Conservation (phyloP, 345 rosid species). For the Gossypium longicalyx region DNA sequence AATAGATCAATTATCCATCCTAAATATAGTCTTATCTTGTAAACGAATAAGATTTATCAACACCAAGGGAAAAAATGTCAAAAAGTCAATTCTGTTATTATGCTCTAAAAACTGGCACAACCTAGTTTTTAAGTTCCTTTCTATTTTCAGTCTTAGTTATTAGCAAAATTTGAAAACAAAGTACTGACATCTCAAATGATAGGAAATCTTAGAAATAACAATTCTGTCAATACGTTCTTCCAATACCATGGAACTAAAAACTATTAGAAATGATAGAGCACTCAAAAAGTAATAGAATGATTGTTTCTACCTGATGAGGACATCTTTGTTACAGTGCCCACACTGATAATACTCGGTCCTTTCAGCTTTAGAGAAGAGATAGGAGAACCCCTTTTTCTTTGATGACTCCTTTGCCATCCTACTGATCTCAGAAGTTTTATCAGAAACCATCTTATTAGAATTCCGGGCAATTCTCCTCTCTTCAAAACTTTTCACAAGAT, state of each 20-base stretch:
- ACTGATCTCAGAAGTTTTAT: slow-evolving; percentile 34
- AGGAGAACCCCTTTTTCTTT: slow-evolving; percentile 57
- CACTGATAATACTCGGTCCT: slow-evolving; percentile 59
- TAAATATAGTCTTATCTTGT: no score
- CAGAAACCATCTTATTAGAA: slow-evolving; percentile 39
- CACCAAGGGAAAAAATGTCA: not conserved
- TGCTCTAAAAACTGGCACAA: not conserved
- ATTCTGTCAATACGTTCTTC: not conserved
- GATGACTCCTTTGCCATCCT: slow-evolving; percentile 31
- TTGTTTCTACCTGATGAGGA: slow-evolving; percentile 52
- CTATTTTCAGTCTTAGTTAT: not conserved
- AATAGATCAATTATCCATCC: no score
- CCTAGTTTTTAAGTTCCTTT: not conserved
- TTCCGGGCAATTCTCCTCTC: slow-evolving; percentile 77
- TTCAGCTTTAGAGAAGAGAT: slow-evolving; percentile 79
- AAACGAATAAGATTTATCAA: not conserved
- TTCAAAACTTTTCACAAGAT: slow-evolving; percentile 88
- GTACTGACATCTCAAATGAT: not conserved
- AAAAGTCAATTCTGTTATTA: not conserved
- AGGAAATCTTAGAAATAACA: not conserved
- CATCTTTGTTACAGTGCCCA: slow-evolving; percentile 80
- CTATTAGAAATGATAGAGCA: not conserved
- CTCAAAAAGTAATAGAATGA: not conserved
- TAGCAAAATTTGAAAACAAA: not conserved
- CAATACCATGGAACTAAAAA: not conserved